A percentile compares a stretch with the other conserved stretches of the same genome.
Conservation (phyloP, 495 filamentous ascomycete species). For the Hamigera avellanea region DNA sequence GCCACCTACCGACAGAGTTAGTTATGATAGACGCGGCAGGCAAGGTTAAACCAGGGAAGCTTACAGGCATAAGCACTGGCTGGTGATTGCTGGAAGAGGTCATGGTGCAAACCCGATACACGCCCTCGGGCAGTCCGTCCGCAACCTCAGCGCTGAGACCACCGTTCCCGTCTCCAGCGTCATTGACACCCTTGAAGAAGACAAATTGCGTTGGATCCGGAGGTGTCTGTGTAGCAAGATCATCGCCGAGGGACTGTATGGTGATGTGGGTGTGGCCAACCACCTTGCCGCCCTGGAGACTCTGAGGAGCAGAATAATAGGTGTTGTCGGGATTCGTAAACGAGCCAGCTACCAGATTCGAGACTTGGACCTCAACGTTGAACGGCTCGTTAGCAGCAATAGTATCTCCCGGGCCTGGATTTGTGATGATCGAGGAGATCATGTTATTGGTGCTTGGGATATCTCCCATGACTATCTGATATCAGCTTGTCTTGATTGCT, state of each 20-base stretch:
- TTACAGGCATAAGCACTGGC: slow-evolving; percentile 60
- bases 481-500: no score
- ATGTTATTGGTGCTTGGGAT: slow-evolving; percentile 52
- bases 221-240: slow-evolving; percentile 36
- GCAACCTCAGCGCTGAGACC: slow-evolving; percentile 40
- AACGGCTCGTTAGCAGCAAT: slow-evolving; percentile 40
- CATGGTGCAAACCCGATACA: slow-evolving; percentile 65
- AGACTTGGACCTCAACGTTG: slow-evolving; percentile 45
- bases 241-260: slow-evolving; percentile 46
- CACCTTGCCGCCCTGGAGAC: slow-evolving; percentile 40
- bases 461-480: slow-evolving; percentile 51
- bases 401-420: slow-evolving; percentile 37
- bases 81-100: slow-evolving; percentile 59
- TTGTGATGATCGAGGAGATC: slow-evolving; percentile 54
- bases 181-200: slow-evolving; percentile 74
- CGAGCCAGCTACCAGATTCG: slow-evolving; percentile 48
- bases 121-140: slow-evolving; percentile 51
- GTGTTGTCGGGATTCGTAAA: slow-evolving; percentile 50
- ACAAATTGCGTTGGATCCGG: slow-evolving; percentile 47
- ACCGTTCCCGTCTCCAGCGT: slow-evolving; percentile 54
- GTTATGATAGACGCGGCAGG: background rate
- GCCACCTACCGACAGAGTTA: slow-evolving; percentile 4
- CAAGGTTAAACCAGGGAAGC: background rate
- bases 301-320: slow-evolving; percentile 62
- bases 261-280: slow-evolving; percentile 67